Evolutionary conservation across 1,139 yeast species (phyloP).

Genomic region (Arxiozyma slooffiae): DNA sequence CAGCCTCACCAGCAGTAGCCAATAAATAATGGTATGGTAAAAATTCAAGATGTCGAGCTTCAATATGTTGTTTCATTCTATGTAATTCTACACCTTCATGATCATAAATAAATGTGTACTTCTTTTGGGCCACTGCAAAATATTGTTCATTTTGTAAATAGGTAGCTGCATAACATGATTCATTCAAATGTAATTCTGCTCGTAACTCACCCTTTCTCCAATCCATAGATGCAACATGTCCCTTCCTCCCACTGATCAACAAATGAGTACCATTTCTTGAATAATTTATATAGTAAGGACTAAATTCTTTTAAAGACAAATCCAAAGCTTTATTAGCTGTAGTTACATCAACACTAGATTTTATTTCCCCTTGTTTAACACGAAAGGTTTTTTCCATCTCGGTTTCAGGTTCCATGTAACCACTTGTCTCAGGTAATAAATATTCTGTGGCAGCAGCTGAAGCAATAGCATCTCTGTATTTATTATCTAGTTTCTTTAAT

Average conservation of each 20-base stretch:
- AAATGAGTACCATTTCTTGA: constrained; percentile 80
- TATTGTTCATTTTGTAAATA: constrained; percentile 86
- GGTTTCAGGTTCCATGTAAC: constrained; percentile 83
- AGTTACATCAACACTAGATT: constrained; percentile 63
- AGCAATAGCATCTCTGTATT: constrained; percentile 65
- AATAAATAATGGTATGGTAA: constrained; percentile 86
- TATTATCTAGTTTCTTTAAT: constrained; percentile 56
- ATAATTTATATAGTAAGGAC: constrained; percentile 78
- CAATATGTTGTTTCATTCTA: constrained; percentile 81
- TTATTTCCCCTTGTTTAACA: constrained; percentile 73
- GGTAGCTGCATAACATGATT: constrained; percentile 83
- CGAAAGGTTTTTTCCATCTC: constrained; percentile 83
- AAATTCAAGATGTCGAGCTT: constrained; percentile 72
- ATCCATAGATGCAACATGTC: constrained; percentile 92
- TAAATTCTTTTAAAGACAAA: constrained; percentile 63
- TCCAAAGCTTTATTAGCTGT: constrained; percentile 72
- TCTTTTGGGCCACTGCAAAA: constrained; percentile 95
- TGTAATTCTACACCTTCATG: constrained; percentile 87
- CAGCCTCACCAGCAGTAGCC: constrained; percentile 81
- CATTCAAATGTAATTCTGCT: constrained; percentile 76
- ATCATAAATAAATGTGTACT: constrained; percentile 86
- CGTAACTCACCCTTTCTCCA: constrained; percentile 82
- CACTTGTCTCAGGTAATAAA: constrained; percentile 72
- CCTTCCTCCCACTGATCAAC: constrained; percentile 78
- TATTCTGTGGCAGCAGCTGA: constrained; percentile 83